These are phyloP conservation scores for Fusarium sp. DNA, from an alignment of 2,329 filamentous ascomycete genomes.

Conservation along the genomic window DNA sequence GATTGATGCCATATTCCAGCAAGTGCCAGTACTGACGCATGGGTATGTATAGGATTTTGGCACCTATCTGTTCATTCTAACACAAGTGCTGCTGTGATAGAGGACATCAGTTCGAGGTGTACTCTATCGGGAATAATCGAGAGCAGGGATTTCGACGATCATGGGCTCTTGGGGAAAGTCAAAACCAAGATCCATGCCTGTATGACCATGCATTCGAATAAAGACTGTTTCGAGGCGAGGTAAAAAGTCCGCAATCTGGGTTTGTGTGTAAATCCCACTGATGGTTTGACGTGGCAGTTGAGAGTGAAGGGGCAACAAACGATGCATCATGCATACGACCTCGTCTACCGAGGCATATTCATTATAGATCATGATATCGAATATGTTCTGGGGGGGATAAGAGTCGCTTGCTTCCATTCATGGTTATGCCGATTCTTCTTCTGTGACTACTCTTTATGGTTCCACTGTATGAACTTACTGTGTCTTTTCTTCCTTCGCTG, in stretches of 20 bases:
- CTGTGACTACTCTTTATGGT: neutral
- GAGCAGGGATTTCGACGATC: neutral
- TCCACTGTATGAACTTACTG: too few relatives aligned
- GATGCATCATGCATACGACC: neutral
- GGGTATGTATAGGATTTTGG: too few relatives aligned
- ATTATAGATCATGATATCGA: neutral
- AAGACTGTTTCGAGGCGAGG: neutral
- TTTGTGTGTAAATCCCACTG: neutral
- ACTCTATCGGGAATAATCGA: neutral
- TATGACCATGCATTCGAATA: neutral
- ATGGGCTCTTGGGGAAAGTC: neutral
- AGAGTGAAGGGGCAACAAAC: neutral
- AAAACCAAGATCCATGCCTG: neutral
- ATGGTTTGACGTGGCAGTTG: neutral
- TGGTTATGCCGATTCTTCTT: neutral
- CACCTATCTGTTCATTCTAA: too few relatives aligned
- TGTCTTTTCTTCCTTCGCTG: neutral
- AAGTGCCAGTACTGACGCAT: too few relatives aligned
- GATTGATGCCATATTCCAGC: too few relatives aligned
- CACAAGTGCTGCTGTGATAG: too few relatives aligned
- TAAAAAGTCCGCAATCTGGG: neutral
- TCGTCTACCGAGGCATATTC: neutral
- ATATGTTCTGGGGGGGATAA: neutral
- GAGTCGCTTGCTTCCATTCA: neutral
- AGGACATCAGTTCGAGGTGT: too few relatives aligned